A percentile compares a stretch with the other conserved stretches of the same genome.
Evolutionary conservation across 345 rosid genomes (phyloP).

Genomic region (Salix caprea): DNA sequence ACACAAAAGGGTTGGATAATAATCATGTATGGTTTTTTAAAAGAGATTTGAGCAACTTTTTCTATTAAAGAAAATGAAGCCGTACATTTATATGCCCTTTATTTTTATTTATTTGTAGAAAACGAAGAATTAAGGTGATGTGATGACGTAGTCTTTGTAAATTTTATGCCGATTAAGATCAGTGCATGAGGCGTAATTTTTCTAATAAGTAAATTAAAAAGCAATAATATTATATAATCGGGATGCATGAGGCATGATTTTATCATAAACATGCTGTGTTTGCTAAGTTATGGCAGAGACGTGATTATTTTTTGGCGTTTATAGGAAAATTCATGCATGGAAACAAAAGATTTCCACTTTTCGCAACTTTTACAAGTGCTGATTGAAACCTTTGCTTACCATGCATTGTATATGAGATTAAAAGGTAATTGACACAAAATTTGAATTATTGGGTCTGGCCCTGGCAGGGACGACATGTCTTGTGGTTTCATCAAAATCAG

Average conservation of each 20-base stretch:
- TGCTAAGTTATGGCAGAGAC: background rate
- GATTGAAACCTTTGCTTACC: constrained; percentile 14
- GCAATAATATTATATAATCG: too few species aligned
- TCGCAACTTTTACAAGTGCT: background rate
- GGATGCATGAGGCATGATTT: background rate
- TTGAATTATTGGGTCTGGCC: constrained; percentile 26
- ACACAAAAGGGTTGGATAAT: background rate
- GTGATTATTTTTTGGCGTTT: constrained; percentile 3
- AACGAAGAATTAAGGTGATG: background rate
- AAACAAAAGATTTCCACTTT: background rate
- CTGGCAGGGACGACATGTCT: constrained; percentile 22
- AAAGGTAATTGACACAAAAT: background rate
- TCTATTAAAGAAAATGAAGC: background rate
- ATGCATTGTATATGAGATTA: constrained; percentile 25
- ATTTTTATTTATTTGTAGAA: background rate
- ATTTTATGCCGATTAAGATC: background rate
- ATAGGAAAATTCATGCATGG: constrained; percentile 27
- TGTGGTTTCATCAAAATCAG: constrained; percentile 1
- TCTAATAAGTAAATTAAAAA: too few species aligned
- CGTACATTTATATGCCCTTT: background rate
- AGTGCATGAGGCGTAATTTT: too few species aligned
- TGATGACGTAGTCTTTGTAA: background rate
- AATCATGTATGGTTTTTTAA: background rate
- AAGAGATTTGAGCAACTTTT: background rate
- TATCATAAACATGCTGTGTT: background rate